A percentile compares a stretch with the other conserved stretches of the same genome.
phyloP scores from a whole-genome alignment of 202 grass and related monocot species.

The Sporobolus alterniflorus region DNA sequence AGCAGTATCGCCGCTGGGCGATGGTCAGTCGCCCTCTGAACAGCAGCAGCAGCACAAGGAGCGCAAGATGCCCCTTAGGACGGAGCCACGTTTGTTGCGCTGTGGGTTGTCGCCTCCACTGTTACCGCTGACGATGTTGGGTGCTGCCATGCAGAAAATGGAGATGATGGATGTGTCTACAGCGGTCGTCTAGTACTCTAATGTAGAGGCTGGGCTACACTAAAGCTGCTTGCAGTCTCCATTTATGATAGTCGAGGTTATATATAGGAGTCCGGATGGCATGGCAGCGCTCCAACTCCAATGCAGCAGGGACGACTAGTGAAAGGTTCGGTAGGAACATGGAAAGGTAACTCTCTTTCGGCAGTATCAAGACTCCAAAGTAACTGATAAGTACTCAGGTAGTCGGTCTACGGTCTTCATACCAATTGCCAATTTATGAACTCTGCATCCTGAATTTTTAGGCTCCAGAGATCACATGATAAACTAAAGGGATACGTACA shows the following conservation, averaged over 20 bases:
- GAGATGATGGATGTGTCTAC: background rate
- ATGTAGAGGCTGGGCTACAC: background rate
- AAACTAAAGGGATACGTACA: too few species aligned
- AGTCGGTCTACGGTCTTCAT: background rate
- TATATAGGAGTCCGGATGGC: background rate
- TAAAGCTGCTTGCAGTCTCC: background rate
- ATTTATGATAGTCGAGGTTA: slow-evolving; percentile 1
- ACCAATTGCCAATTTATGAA: background rate
- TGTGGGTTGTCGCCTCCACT: background rate
- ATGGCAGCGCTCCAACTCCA: background rate
- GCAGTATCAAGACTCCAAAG: slow-evolving; percentile 25
- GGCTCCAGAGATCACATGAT: background rate
- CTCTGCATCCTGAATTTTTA: background rate
- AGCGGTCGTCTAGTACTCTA: background rate
- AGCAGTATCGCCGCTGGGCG: background rate
- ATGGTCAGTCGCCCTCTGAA: background rate
- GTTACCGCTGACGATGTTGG: background rate
- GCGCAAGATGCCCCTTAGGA: slow-evolving; percentile 27
- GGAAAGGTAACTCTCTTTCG: slow-evolving; percentile 42
- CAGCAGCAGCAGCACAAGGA: slow-evolving; percentile 22
- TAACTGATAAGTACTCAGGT: background rate
- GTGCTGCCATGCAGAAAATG: slow-evolving; percentile 25
- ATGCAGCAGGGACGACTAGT: background rate
- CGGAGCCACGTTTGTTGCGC: slow-evolving; percentile 1
- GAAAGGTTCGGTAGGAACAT: slow-evolving; percentile 4